Conservation (phyloP, 306 rosid genomes). For the Cucurbita moschata region DNA sequence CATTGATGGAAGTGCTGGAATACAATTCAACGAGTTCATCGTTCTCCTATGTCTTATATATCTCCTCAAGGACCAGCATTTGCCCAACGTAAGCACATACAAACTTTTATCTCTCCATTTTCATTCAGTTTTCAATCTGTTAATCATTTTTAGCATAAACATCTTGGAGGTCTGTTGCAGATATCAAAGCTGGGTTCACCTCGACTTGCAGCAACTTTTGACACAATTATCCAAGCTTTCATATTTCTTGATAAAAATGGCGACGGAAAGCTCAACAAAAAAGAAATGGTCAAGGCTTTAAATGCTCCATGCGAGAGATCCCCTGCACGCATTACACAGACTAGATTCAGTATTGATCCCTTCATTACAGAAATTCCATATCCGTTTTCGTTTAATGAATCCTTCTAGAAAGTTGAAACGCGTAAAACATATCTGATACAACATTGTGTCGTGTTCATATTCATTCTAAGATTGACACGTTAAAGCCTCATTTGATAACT, state of each 20-base stretch:
- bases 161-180: conserved; percentile 21
- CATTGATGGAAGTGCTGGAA: conserved; percentile 67
- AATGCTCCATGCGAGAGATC: conserved; percentile 64
- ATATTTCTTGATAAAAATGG: conserved; percentile 64
- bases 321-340: conserved; percentile 43
- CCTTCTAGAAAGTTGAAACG: not conserved
- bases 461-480: not conserved
- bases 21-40: conserved; percentile 74
- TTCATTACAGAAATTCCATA: conserved; percentile 4
- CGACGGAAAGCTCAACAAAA: conserved; percentile 61
- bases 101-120: not conserved
- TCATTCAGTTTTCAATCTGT: not conserved
- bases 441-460: not conserved
- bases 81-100: conserved; percentile 24
- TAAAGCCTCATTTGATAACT: not conserved
- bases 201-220: conserved; percentile 53
- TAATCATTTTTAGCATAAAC: not conserved
- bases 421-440: not conserved
- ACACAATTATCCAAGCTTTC: conserved; percentile 53
- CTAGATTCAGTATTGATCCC: conserved; percentile 46
- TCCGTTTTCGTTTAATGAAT: not conserved
- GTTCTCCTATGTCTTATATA: conserved; percentile 81
- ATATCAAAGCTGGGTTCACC: conserved; percentile 37
- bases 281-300: conserved; percentile 57
- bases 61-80: conserved; percentile 38